A percentile compares a stretch with the other conserved stretches of the same genome.
Evolutionary conservation across 495 filamentous ascomycete species (phyloP).

Genomic region (Oidiodendron maius): DNA sequence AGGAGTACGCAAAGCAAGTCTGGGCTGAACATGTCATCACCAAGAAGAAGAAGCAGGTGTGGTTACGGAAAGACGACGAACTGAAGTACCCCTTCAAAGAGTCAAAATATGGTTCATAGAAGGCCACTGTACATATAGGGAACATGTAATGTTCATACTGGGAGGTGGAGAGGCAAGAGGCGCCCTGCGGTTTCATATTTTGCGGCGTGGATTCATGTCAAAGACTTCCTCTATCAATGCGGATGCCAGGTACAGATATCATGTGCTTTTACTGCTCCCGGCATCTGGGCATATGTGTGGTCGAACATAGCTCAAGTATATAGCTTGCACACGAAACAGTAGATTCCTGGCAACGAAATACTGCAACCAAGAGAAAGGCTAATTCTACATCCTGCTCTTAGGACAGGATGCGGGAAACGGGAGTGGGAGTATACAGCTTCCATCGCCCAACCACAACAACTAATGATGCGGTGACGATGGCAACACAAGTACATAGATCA

Average conservation of each 20-base stretch:
- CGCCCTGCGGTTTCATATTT: neutral
- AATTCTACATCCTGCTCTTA: too few species aligned
- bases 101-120: slow-evolving; percentile 32
- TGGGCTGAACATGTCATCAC: slow-evolving; percentile 76
- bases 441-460: too few species aligned
- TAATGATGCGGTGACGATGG: too few species aligned
- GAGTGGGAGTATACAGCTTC: too few species aligned
- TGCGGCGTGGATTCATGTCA: neutral
- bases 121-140: neutral
- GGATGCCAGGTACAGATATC: neutral
- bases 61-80: slow-evolving; percentile 77
- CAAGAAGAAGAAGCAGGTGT: slow-evolving; percentile 86
- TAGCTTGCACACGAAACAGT: too few species aligned
- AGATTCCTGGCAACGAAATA: too few species aligned
- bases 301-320: too few species aligned
- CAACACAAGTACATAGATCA: too few species aligned
- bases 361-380: too few species aligned
- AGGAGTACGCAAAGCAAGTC: slow-evolving; percentile 59
- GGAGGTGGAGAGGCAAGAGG: neutral
- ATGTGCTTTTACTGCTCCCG: neutral
- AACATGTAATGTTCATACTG: neutral
- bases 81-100: slow-evolving; percentile 78
- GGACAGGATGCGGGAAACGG: too few species aligned
- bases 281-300: too few species aligned
- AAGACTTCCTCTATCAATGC: neutral